Base-by-base conservation (phyloP, 2,329 filamentous ascomycete species). In the Alternaria sp. region DNA sequence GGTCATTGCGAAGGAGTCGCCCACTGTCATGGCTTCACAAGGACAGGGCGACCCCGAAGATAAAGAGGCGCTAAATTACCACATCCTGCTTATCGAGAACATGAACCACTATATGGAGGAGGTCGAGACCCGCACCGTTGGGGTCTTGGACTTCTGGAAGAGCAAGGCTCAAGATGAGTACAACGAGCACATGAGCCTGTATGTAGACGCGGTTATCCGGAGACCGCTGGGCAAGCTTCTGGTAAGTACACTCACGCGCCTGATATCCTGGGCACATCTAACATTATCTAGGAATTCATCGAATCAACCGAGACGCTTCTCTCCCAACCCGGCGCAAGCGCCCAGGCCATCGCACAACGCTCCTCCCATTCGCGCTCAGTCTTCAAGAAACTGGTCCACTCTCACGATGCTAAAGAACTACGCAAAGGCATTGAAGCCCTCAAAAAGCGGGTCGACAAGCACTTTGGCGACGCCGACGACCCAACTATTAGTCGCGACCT, bases 41-140 rank as follows among this genome's bases (percentile, higher is more conserved):
- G 75, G 80, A 42, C 76, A 81, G 66, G 80, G 79, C 49, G 89
- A 91, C 68, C 85, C 86, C 1, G 95, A 98, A 76, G 95, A 98
- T 74, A 98, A 99, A 79, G 93, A 97, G 77, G 92, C 93, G 5
- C 85, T 99, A 60, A 98, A 98, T 80, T 97, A 96, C 80, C 93
- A 98, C 78, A 97, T 99, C 70, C 84, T 98, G 33, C 84, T 98
- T 53, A 98, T 99, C 67, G 94, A 99, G 78, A 99, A 99, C 77
- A 97, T 97, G 93, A 96, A 97, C 73, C 93, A 97, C 78, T 98
- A 96, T 79, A 83, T 95, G 10, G 93, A 98, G 75, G 93, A 97
- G 77, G 90, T 96, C 8, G 92, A 96, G 66, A 81, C 89, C 14
- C 85, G 87, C 17, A 84, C 86, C 36, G 87, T 95, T 62, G 85